Conservation (phyloP, 257 asterid species). For the Nicotiana sylvestris region DNA sequence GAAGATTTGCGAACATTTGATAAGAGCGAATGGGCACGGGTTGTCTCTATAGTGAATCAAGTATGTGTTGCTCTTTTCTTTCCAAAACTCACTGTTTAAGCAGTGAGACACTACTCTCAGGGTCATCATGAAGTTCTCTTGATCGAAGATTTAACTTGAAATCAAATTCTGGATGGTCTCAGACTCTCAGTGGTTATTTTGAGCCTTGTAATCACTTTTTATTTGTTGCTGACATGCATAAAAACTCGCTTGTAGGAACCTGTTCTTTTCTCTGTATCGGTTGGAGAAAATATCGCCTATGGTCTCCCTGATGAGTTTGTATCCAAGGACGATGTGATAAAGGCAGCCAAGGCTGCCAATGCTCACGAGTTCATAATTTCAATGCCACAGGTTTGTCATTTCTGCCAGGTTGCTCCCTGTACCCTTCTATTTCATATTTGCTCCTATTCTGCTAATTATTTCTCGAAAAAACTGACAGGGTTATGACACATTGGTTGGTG, state of each 20-base stretch:
- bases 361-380: conserved; percentile 93
- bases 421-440: conserved; percentile 10
- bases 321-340: conserved; percentile 78
- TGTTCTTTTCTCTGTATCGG: conserved; percentile 85
- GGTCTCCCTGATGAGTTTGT: conserved; percentile 92
- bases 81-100: background rate
- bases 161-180: background rate
- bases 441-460: conserved; percentile 17
- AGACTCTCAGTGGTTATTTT: background rate
- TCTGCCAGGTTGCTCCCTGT: conserved; percentile 6
- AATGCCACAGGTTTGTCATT: conserved; percentile 71
- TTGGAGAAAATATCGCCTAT: conserved; percentile 94
- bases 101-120: background rate
- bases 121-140: background rate
- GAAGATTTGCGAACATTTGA: conserved; percentile 92
- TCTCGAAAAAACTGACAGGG: conserved; percentile 42
- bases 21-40: conserved; percentile 96
- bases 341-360: conserved; percentile 99
- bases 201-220: background rate
- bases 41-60: conserved; percentile 86
- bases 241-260: conserved; percentile 62
- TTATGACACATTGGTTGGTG: conserved; percentile 91
- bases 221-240: conserved; percentile 15
- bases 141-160: background rate
- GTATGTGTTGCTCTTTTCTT: conserved; percentile 37